A percentile compares a stretch with the other conserved stretches of the same genome.
Conservation (phyloP, 805 yeast genomes). For the Kuraishia capsulata region DNA sequence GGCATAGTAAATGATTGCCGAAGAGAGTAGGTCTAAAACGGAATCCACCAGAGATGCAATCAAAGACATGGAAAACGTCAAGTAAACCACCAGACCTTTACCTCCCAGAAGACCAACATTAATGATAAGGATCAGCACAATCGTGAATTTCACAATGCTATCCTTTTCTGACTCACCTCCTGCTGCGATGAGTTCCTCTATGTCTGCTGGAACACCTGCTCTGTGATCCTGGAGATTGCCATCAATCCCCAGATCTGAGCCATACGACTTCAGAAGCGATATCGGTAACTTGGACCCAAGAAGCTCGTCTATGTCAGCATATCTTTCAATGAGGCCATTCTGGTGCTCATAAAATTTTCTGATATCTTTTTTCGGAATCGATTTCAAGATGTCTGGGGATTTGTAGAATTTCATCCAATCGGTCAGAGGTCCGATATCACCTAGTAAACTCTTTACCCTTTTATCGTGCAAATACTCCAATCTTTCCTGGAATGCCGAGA, state of each 20-base stretch:
- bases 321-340: slow-evolving; percentile 49
- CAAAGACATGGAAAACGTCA: slow-evolving; percentile 65
- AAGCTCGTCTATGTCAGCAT: slow-evolving; percentile 50
- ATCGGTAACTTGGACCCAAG: slow-evolving; percentile 65
- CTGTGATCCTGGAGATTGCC: slow-evolving; percentile 7
- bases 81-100: slow-evolving; percentile 47
- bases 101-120: slow-evolving; percentile 53
- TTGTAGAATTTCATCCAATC: slow-evolving; percentile 28
- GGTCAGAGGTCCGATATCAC: slow-evolving; percentile 23
- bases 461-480: slow-evolving; percentile 26
- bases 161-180: slow-evolving; percentile 28
- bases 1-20: slow-evolving; percentile 59
- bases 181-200: background rate
- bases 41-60: slow-evolving; percentile 77
- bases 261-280: slow-evolving; percentile 55
- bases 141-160: slow-evolving; percentile 45
- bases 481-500: slow-evolving; percentile 10
- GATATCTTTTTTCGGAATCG: slow-evolving; percentile 17
- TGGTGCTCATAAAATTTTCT: slow-evolving; percentile 44
- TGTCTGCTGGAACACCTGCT: slow-evolving; percentile 2
- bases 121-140: slow-evolving; percentile 51
- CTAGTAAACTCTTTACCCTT: slow-evolving; percentile 40
- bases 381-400: slow-evolving; percentile 14
- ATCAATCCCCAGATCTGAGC: slow-evolving; percentile 19
- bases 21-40: slow-evolving; percentile 62